These are phyloP conservation scores for Nemania sp. DNA, from an alignment of 2,329 filamentous ascomycete genomes.

Conservation along the genomic window DNA sequence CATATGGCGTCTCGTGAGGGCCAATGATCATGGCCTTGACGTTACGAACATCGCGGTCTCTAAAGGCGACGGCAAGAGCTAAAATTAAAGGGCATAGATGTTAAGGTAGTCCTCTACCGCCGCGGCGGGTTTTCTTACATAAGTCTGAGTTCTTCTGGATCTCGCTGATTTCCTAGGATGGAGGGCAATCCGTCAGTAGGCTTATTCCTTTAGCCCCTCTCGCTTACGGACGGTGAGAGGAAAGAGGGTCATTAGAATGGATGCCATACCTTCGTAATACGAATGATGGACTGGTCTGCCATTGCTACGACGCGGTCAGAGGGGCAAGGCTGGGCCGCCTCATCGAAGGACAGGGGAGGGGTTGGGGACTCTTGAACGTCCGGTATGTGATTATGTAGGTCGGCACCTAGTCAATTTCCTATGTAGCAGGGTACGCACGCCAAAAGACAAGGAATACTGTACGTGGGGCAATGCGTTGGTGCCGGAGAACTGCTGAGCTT, in stretches of 20 bases:
- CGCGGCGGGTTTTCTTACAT: slow-evolving; percentile 57
- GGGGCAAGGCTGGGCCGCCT: slow-evolving; percentile 14
- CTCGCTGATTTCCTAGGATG: slow-evolving; percentile 74
- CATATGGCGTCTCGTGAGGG: slow-evolving; percentile 91
- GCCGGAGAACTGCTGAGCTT: background rate
- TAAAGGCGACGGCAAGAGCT: slow-evolving; percentile 86
- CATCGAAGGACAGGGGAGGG: slow-evolving; percentile 10
- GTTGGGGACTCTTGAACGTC: background rate
- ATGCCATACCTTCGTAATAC: slow-evolving; percentile 68
- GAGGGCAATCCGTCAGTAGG: background rate
- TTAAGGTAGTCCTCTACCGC: slow-evolving; percentile 18
- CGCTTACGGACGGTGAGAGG: background rate
- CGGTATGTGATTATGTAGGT: background rate
- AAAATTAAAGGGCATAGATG: slow-evolving; percentile 21
- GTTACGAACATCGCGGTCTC: slow-evolving; percentile 85
- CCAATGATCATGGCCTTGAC: slow-evolving; percentile 88
- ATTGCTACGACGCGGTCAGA: slow-evolving; percentile 47
- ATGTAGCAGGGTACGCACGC: no score
- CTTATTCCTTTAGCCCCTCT: background rate
- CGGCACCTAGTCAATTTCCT: no score
- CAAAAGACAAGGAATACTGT: no score
- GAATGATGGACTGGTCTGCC: slow-evolving; percentile 85
- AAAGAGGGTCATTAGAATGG: slow-evolving; percentile 5
- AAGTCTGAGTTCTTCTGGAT: slow-evolving; percentile 83
- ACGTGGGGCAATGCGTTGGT: background rate